phyloP scores from a whole-genome alignment of 1,284 basidiomycete species.

The Peniophora sp. region DNA sequence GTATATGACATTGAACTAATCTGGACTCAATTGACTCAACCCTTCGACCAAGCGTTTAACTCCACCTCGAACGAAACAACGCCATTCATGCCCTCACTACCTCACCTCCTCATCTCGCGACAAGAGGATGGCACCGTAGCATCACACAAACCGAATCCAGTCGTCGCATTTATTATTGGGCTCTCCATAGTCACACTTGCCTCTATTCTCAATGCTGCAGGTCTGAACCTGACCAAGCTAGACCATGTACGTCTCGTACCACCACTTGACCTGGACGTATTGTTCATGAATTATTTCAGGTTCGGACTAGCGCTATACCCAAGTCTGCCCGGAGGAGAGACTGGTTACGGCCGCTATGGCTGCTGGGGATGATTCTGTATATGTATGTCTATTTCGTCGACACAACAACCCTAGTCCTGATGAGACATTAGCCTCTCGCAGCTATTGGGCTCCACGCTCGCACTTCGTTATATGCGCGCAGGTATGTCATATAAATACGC shows the following conservation, averaged over 20 bases:
- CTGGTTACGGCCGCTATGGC: slow-evolving; percentile 75
- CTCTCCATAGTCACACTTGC: slow-evolving; percentile 72
- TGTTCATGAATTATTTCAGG: slow-evolving; percentile 27
- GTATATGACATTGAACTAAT: too few species aligned
- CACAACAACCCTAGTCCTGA: not conserved
- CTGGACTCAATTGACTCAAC: too few species aligned
- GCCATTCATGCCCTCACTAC: not conserved
- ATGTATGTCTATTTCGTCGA: slow-evolving; percentile 38
- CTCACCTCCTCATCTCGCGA: slow-evolving; percentile 3
- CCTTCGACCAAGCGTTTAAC: too few species aligned
- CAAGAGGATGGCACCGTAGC: slow-evolving; percentile 17
- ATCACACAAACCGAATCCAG: slow-evolving; percentile 43
- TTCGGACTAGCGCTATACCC: slow-evolving; percentile 63
- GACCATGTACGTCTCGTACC: slow-evolving; percentile 54
- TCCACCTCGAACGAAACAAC: too few species aligned
- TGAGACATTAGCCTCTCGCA: slow-evolving; percentile 57
- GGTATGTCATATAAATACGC: slow-evolving; percentile 28
- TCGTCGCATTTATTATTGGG: slow-evolving; percentile 74
- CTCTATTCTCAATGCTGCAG: slow-evolving; percentile 77
- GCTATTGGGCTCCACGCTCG: slow-evolving; percentile 78
- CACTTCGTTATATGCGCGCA: slow-evolving; percentile 81
- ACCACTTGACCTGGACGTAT: slow-evolving; percentile 3
- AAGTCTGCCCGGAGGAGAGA: slow-evolving; percentile 61
- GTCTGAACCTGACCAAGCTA: slow-evolving; percentile 77
- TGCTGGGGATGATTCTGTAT: slow-evolving; percentile 76